These are phyloP conservation scores for Violaceomyces palustris DNA, from an alignment of 1,284 basidiomycete genomes.

Conservation along the genomic window DNA sequence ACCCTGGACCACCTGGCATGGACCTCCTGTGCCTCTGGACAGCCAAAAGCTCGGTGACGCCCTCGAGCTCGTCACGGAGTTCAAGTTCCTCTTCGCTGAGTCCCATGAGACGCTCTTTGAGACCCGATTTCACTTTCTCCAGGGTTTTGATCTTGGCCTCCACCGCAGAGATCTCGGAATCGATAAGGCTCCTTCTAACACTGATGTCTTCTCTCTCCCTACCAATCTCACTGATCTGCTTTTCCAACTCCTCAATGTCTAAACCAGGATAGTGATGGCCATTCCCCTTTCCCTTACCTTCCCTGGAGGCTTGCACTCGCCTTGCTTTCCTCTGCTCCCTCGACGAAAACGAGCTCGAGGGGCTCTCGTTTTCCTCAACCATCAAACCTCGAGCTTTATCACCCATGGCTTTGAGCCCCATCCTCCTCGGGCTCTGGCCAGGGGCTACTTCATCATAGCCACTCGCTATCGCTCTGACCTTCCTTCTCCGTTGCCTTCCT, in stretches of 20 bases:
- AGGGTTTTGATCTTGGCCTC: constrained; percentile 60
- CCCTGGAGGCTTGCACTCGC: constrained; percentile 19
- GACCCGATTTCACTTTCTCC: constrained; percentile 71
- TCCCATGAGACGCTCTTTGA: constrained; percentile 77
- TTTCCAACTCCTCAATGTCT: constrained; percentile 46
- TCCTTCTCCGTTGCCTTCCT: constrained; percentile 35
- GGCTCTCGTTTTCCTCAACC: constrained; percentile 22
- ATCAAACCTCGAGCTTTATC: constrained; percentile 42
- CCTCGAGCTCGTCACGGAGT: constrained; percentile 67
- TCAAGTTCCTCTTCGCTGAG: constrained; percentile 93
- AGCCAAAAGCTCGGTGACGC: constrained; percentile 42
- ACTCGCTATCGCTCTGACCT: constrained; percentile 29
- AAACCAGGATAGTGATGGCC: constrained; percentile 12
- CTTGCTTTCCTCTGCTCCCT: constrained; percentile 28
- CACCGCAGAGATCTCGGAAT: constrained; percentile 29
- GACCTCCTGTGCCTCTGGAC: constrained; percentile 42
- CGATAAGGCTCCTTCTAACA: constrained; percentile 31
- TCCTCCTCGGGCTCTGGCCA: constrained; percentile 8
- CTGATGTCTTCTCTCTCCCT: constrained; percentile 43
- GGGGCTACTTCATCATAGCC: constrained; percentile 6
- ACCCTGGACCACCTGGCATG: constrained; percentile 48
- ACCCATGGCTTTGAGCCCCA: constrained; percentile 44
- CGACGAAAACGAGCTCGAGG: constrained; percentile 23
- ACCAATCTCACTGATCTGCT: constrained; percentile 42
- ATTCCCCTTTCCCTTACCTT: constrained; percentile 24